Conservation (phyloP, 192 early-diverging fungal genomes). For the Umbelopsis ramanniana region DNA sequence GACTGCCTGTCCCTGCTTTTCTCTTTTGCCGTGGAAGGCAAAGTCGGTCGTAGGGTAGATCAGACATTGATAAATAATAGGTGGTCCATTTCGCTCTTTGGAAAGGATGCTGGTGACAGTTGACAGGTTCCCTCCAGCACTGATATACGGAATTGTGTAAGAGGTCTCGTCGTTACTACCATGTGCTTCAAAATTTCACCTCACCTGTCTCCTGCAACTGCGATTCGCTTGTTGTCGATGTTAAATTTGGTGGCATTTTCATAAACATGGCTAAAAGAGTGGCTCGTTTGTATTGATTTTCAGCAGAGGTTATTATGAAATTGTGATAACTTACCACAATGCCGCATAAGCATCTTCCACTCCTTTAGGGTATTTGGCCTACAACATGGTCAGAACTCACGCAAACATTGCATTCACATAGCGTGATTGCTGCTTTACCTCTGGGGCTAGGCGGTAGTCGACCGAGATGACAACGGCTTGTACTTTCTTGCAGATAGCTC, state of each 20-base stretch:
- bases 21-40: neutral
- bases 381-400: neutral
- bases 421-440: neutral
- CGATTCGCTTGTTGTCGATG: neutral
- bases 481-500: neutral
- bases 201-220: neutral
- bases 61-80: neutral
- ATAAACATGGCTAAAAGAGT: neutral
- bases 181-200: neutral
- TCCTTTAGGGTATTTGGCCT: constrained; percentile 3
- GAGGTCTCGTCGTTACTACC: neutral
- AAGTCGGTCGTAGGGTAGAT: neutral
- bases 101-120: neutral
- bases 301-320: neutral
- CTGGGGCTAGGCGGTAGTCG: neutral
- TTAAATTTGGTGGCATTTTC: neutral
- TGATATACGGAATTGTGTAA: neutral
- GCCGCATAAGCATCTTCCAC: neutral
- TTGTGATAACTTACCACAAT: neutral
- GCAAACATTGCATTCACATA: too few species aligned
- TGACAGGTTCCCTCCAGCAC: constrained; percentile 7
- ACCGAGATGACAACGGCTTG: constrained; percentile 10
- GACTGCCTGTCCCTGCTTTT: neutral
- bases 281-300: neutral
- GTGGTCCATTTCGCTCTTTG: neutral